Evolutionary conservation across 2,329 filamentous ascomycete genomes (phyloP).

Genomic region (Aureobasidium sp.): DNA sequence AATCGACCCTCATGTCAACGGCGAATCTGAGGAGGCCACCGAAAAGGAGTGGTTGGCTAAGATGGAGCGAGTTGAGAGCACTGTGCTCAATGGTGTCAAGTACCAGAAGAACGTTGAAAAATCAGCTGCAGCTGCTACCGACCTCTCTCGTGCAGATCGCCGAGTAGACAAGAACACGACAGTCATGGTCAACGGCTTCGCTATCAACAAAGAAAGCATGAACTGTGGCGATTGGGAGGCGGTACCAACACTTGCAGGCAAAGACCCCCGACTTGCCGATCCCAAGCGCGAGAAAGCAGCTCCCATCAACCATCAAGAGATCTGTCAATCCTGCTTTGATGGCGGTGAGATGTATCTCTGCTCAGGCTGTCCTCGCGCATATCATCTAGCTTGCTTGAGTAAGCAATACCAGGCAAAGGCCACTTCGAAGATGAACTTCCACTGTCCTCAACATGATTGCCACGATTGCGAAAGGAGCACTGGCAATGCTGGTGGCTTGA

Average conservation of each 20-base stretch:
- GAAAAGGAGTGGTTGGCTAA: conserved; percentile 49
- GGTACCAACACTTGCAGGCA: conserved; percentile 48
- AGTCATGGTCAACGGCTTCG: conserved; percentile 48
- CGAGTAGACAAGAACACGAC: conserved; percentile 50
- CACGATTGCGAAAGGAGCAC: conserved; percentile 45
- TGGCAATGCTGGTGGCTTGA: conserved; percentile 38
- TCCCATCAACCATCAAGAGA: conserved; percentile 39
- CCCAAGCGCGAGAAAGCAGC: conserved; percentile 41
- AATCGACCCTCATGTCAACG: conserved; percentile 32
- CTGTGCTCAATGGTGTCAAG: conserved; percentile 49
- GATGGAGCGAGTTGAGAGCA: conserved; percentile 49
- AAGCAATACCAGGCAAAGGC: conserved; percentile 32
- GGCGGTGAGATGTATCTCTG: conserved; percentile 42
- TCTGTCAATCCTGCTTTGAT: conserved; percentile 46
- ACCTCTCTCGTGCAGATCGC: conserved; percentile 36
- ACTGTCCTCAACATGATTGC: conserved; percentile 50
- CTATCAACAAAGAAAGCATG: conserved; percentile 48
- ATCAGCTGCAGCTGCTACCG: conserved; percentile 21
- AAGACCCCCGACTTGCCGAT: conserved; percentile 44
- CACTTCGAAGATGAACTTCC: conserved; percentile 35
- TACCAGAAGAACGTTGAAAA: conserved; percentile 35
- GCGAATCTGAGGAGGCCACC: conserved; percentile 30
- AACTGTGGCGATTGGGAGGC: conserved; percentile 47
- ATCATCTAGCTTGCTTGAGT: conserved; percentile 44
- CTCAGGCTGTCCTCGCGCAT: conserved; percentile 45